Evolutionary conservation across 23 red algal species (phyloP).

Genomic region (Gracilaria vermiculophylla): DNA sequence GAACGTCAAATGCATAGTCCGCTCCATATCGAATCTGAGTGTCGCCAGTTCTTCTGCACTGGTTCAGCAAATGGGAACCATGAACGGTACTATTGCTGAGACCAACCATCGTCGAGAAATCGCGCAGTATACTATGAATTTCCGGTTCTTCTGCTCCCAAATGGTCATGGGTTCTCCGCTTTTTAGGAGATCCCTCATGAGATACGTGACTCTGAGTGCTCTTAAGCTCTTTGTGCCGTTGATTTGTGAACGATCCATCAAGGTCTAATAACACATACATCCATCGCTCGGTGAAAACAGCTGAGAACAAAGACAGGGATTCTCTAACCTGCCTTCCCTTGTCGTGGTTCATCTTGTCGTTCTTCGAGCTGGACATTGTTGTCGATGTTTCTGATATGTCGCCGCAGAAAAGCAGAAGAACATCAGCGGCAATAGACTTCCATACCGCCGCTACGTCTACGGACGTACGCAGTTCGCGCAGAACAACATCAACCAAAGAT

Average conservation of each 20-base stretch:
- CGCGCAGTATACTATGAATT: constrained; percentile 10
- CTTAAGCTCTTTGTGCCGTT: constrained; percentile 1
- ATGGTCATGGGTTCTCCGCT: neutral
- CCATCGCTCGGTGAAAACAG: constrained; percentile 68
- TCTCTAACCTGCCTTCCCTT: neutral
- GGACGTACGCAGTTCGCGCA: neutral
- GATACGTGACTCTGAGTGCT: neutral
- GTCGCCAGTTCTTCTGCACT: constrained; percentile 40
- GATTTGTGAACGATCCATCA: constrained; percentile 9
- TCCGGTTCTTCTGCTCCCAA: neutral
- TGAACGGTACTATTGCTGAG: constrained; percentile 20
- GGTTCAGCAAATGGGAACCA: constrained; percentile 7
- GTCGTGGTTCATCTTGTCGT: neutral
- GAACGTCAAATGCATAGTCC: constrained; percentile 55
- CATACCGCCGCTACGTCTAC: constrained; percentile 37
- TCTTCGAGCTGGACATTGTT: neutral
- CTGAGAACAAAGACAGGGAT: constrained; percentile 15
- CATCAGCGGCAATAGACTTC: constrained; percentile 54
- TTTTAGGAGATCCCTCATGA: neutral
- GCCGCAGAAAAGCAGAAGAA: constrained; percentile 23
- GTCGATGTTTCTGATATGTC: constrained; percentile 19
- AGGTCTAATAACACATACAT: constrained; percentile 57
- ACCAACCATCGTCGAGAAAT: constrained; percentile 19
- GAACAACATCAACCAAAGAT: neutral
- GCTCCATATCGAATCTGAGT: constrained; percentile 41